phyloP scores from a whole-genome alignment of 129 eudicot species.

The Pittosporum tobira region DNA sequence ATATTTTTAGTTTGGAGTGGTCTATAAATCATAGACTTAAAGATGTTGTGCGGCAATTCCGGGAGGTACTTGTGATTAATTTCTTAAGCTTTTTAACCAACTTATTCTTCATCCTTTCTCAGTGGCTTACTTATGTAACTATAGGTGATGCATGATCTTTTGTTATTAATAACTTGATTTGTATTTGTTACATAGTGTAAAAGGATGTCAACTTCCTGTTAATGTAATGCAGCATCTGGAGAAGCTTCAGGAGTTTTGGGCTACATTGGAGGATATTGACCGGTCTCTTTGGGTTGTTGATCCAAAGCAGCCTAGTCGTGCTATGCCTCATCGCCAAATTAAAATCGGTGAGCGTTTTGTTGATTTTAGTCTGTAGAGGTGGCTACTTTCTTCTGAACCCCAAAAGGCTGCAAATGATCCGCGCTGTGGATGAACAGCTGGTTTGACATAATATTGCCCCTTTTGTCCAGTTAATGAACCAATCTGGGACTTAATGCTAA shows the following conservation, averaged over 20 bases:
- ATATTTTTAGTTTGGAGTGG: slow-evolving; percentile 51
- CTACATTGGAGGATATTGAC: slow-evolving; percentile 55
- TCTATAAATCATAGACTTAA: slow-evolving; percentile 45
- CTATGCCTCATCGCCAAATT: slow-evolving; percentile 49
- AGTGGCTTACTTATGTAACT: not conserved
- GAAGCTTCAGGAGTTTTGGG: slow-evolving; percentile 73
- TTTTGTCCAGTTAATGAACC: too few relatives aligned
- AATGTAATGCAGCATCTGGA: slow-evolving; percentile 53
- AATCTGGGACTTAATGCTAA: too few relatives aligned
- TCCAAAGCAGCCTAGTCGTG: slow-evolving; percentile 38
- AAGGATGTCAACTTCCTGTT: slow-evolving; percentile 17
- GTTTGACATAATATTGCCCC: too few relatives aligned
- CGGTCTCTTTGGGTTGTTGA: slow-evolving; percentile 44
- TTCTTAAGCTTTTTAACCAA: not conserved
- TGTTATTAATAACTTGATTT: not conserved
- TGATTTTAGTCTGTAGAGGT: not conserved
- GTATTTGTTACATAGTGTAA: not conserved
- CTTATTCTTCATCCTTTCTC: not conserved
- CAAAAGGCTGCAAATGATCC: too few relatives aligned
- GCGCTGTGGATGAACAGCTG: too few relatives aligned
- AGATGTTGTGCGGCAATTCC: slow-evolving; percentile 62
- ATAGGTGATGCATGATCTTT: not conserved
- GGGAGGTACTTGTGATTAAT: slow-evolving; percentile 29
- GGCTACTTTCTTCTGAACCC: not conserved
- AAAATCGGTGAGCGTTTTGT: slow-evolving; percentile 35